Conservation (phyloP, 768 basidiomycete species). For the Serendipita sp. region DNA sequence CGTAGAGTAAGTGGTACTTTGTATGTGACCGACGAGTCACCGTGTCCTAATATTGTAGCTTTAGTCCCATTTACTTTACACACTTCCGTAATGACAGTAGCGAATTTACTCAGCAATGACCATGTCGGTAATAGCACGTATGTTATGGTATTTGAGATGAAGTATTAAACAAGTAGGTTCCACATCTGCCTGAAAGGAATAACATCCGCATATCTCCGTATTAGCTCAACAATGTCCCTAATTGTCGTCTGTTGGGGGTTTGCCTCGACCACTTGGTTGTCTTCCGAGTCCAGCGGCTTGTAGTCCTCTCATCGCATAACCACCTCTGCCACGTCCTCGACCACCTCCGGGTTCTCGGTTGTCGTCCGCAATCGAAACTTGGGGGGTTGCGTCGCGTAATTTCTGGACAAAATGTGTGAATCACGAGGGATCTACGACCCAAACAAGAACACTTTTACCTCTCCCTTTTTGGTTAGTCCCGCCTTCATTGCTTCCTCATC, state of each 20-base stretch:
- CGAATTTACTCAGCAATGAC: too few relatives aligned
- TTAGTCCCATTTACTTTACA: not conserved
- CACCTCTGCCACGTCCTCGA: slow-evolving; percentile 30
- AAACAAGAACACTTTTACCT: slow-evolving; percentile 30
- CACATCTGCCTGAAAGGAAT: too few relatives aligned
- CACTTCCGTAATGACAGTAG: too few relatives aligned
- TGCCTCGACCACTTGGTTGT: not conserved
- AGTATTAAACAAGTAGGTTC: too few relatives aligned
- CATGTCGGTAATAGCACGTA: too few relatives aligned
- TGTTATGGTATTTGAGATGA: too few relatives aligned
- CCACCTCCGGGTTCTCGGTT: slow-evolving; percentile 27
- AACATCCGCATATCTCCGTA: not conserved
- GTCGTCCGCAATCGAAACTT: slow-evolving; percentile 60
- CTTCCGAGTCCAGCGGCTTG: slow-evolving; percentile 46
- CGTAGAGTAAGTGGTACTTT: not conserved
- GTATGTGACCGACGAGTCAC: not conserved
- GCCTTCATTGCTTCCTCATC: slow-evolving; percentile 75
- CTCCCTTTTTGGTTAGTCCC: slow-evolving; percentile 57
- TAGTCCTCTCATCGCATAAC: slow-evolving; percentile 50
- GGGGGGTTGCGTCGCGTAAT: slow-evolving; percentile 48
- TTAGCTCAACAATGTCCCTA: not conserved
- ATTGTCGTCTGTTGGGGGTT: not conserved
- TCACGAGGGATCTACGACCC: slow-evolving; percentile 11
- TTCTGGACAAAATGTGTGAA: slow-evolving; percentile 28
- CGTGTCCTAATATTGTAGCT: not conserved